Base-by-base conservation (phyloP, 148 eudicot species). In the Rhododendron molle region DNA sequence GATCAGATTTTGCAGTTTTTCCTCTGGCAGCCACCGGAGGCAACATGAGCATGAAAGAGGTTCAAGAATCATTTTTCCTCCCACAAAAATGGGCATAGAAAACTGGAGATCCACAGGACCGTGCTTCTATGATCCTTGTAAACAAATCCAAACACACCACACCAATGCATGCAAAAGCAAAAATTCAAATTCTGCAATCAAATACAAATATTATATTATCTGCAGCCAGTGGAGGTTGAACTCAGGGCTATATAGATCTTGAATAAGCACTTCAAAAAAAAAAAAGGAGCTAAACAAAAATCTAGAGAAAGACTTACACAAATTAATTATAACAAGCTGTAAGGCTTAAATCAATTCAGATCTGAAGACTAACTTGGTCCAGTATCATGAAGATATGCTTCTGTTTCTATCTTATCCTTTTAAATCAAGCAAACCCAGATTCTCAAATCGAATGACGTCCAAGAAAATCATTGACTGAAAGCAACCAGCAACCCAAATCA, bases 331-430 rank as follows among this genome's bases (percentile, higher is more conserved):
- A 65, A 86, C 43, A 84, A 84, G n/a, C 43, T 79, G 71, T 21
- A 50, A 60, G 72, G 80, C 49, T 40, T 26, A 85, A 36, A 85
- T 86, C 72, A 87, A 58, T 82, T 76, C 90, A 91, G 94, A 92
- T 90, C 94, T 87, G 89, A 80, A 87, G 16, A 85, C 94, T 91
- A 89, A 93, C 95, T 87, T 89, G 88, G 82, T 81, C 81, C 49
- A 85, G 83, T 82, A 89, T 87, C 87, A 74, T 76, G 87, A 81
- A 86, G 90, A 88, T 90, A 83, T 83, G 86, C 82, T 84, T 76
- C 80, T 18, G 81, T 46, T 46, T 26, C 81, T 7, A n/a, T 76
- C 87, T 81, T 85, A 76, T 78, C 76, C 80, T 86, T 83, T 86
- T 89, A 77, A 81, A 81, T 72, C 85, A 84, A 81, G 82, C 90